A percentile compares a stretch with the other conserved stretches of the same genome.
These are phyloP conservation scores for Leptodermis oblonga DNA, from an alignment of 257 asterid genomes.

Conservation along the genomic window DNA sequence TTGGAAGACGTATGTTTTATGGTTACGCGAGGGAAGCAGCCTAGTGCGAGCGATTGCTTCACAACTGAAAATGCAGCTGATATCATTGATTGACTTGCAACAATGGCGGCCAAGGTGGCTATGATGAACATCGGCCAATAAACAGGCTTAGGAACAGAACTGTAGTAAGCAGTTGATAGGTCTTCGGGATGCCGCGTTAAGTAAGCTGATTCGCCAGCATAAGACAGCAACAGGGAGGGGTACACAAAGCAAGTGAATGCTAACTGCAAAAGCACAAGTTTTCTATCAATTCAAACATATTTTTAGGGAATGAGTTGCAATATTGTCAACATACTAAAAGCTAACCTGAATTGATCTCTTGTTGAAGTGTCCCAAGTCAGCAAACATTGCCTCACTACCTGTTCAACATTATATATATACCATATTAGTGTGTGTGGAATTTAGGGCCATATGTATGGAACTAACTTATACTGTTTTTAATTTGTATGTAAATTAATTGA, in stretches of 20 bases:
- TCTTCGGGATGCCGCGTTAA: background rate
- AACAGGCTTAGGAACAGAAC: constrained; percentile 32
- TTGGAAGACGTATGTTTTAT: constrained; percentile 70
- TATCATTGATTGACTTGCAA: constrained; percentile 69
- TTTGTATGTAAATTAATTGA: too few species aligned
- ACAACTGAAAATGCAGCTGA: constrained; percentile 72
- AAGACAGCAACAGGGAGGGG: constrained; percentile 3
- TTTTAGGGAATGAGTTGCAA: background rate
- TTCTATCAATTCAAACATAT: background rate
- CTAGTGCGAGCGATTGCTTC: constrained; percentile 59
- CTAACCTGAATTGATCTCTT: constrained; percentile 19
- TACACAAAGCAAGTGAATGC: constrained; percentile 14
- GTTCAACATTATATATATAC: background rate
- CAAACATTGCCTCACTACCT: constrained; percentile 20
- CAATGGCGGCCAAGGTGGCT: constrained; percentile 61
- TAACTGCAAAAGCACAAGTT: constrained; percentile 8
- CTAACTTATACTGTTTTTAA: too few species aligned
- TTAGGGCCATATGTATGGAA: background rate
- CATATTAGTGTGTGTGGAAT: background rate
- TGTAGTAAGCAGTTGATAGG: background rate
- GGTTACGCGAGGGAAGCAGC: constrained; percentile 77
- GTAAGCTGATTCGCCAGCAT: constrained; percentile 12
- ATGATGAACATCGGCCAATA: constrained; percentile 72
- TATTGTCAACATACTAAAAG: too few species aligned
- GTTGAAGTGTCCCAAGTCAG: constrained; percentile 23